Base-by-base conservation (phyloP, 495 filamentous ascomycete genomes). In the Trichocladium uniseriatum region DNA sequence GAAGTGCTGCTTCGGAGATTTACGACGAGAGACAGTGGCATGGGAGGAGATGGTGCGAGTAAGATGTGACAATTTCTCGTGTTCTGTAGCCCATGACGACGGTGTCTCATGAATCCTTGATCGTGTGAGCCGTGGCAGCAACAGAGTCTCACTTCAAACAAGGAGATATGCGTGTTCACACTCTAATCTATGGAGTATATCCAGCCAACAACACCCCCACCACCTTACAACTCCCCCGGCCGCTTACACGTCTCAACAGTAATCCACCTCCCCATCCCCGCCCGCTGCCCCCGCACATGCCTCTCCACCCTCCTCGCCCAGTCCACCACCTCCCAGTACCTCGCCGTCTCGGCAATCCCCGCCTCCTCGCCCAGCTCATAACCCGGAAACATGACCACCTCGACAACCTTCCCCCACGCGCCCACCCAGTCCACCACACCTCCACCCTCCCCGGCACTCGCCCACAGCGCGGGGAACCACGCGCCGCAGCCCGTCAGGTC, bases 401-500 rank as follows among this genome's bases (percentile, higher is more conserved):
- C 64, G 2, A 52, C 54, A 5, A 75, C 56, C 55, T 74, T 72
- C 1, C 72, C 70, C 72, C 72, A 75, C 36, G 67, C 58, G 2
- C 61, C 60, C 1, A 56, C 52, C 72, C 72, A 75, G 45, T 75
- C 71, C 6, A 75, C 59, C 2, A 36, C 42, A 4, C 27, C 38
- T 5, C 38, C 38, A 32, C 20, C 19, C 2, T 22, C 38, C 31
- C 13, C 31, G 13, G 5, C 31, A 24, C 15, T 19, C 48, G 34
- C 58, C 42, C 54, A 62, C 37, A 94, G 63, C 1, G 84, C 85
- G 4, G 67, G 63, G 27, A 78, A 59, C 89, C 89, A 95, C 14
- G 75, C 71, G 0, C 63, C 65, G 62, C 89, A 95, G 14, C 87
- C 88, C 49, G 84, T 85, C 13, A 95, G 66, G 59, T 92, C 87